Evolutionary conservation across 306 rosid species (phyloP).

Genomic region (Inga leiocalycina): DNA sequence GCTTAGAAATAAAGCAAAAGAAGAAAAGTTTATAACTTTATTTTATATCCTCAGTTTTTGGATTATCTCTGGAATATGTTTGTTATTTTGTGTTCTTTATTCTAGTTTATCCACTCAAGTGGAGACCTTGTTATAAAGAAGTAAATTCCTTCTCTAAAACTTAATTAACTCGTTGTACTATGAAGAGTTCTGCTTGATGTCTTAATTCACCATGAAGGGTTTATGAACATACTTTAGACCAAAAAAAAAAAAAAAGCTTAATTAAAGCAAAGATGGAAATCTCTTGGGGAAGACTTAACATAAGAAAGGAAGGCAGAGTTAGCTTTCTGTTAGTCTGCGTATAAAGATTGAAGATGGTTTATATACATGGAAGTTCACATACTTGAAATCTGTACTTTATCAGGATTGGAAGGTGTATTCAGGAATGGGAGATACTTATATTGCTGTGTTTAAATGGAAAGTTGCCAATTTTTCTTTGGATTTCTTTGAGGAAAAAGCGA

Average conservation of each 20-base stretch:
- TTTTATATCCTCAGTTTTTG: conserved; percentile 41
- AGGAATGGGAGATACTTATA: not conserved
- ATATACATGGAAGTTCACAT: not conserved
- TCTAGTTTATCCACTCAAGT: conserved; percentile 39
- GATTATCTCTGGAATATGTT: conserved; percentile 40
- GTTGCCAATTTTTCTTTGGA: not conserved
- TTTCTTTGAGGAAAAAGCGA: conserved; percentile 13
- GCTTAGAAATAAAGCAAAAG: conserved; percentile 16
- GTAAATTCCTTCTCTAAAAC: not conserved
- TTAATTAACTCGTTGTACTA: not conserved
- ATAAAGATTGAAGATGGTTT: not conserved
- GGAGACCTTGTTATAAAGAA: conserved; percentile 19
- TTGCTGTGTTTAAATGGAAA: not conserved
- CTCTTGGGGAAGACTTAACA: not conserved
- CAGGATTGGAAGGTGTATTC: not conserved
- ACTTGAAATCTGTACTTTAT: not conserved
- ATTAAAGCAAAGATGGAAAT: not conserved
- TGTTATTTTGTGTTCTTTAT: conserved; percentile 28
- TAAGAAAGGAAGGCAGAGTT: conserved; percentile 36
- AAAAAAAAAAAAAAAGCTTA: not conserved
- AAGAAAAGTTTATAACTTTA: conserved; percentile 31
- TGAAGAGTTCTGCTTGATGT: conserved; percentile 19
- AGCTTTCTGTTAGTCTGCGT: conserved; percentile 3
- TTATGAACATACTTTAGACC: not conserved
- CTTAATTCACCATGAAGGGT: not conserved